A percentile compares a stretch with the other conserved stretches of the same genome.
phyloP scores from a whole-genome alignment of 225 moss, liverwort and hornwort species.

The Asterella californica region DNA sequence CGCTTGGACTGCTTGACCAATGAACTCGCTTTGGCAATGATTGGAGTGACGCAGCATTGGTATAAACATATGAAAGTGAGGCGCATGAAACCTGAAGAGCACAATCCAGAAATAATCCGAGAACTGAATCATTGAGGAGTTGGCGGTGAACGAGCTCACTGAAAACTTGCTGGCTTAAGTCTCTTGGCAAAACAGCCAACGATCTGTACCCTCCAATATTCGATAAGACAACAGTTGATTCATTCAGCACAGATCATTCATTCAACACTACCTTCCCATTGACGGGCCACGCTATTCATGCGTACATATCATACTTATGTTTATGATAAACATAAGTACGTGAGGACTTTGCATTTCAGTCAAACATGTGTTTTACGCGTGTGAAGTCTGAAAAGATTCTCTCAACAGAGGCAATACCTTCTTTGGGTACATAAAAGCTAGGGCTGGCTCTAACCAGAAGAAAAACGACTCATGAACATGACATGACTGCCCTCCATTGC shows the following conservation, averaged over 20 bases:
- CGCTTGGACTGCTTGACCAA: not conserved
- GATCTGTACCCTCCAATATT: constrained; percentile 49
- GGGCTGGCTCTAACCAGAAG: no score
- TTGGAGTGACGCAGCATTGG: not conserved
- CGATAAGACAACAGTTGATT: constrained; percentile 28
- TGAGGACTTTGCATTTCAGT: no score
- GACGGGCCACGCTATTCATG: not conserved
- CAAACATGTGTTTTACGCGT: no score
- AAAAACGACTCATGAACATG: no score
- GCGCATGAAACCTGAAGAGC: constrained; percentile 55
- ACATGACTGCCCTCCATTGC: no score
- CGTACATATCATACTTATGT: no score
- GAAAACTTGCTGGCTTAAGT: constrained; percentile 76
- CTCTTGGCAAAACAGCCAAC: constrained; percentile 62
- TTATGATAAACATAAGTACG: no score
- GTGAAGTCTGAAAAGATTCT: no score
- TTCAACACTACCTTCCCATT: not conserved
- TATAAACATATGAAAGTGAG: not conserved
- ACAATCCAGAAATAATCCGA: constrained; percentile 61
- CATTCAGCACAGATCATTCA: no score
- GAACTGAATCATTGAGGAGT: constrained; percentile 46
- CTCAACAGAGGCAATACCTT: no score
- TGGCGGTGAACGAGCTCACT: constrained; percentile 70
- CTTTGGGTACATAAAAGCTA: no score
- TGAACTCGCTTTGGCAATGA: not conserved